A percentile compares a stretch with the other conserved stretches of the same genome.
These are phyloP conservation scores for Entomortierella parvispora DNA, from an alignment of 192 early-diverging fungal species.

Conservation along the genomic window DNA sequence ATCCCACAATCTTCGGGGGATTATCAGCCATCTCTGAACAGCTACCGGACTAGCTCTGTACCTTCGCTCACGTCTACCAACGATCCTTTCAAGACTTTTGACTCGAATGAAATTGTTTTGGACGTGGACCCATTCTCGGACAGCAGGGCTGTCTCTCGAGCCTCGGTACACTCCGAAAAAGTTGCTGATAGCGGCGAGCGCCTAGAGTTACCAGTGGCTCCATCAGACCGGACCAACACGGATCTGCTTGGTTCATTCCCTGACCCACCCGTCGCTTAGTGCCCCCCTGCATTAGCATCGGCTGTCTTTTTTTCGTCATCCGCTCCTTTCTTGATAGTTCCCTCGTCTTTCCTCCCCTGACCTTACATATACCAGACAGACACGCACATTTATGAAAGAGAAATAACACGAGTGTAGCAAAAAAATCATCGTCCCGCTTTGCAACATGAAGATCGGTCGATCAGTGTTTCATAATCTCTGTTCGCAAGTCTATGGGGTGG, in stretches of 20 bases:
- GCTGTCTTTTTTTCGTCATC: not conserved
- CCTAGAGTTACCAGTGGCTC: not conserved
- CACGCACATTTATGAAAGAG: not conserved
- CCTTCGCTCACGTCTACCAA: slow-evolving; percentile 47
- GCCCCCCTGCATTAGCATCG: not conserved
- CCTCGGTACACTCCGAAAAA: not conserved
- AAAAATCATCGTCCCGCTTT: too few relatives aligned
- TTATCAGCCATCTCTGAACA: slow-evolving; percentile 4
- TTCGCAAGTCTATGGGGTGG: not conserved
- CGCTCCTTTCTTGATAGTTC: not conserved
- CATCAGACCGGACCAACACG: not conserved
- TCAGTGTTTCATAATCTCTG: not conserved
- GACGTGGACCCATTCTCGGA: slow-evolving; percentile 16
- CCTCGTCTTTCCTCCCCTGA: not conserved
- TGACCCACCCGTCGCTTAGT: not conserved
- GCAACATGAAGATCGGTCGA: not conserved
- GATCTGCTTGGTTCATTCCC: not conserved
- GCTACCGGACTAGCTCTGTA: slow-evolving; percentile 21
- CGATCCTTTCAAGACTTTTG: slow-evolving; percentile 48
- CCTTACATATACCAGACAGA: not conserved
- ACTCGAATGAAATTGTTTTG: slow-evolving; percentile 25
- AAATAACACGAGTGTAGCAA: too few relatives aligned
- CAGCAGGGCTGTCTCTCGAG: not conserved
- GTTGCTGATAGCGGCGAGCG: not conserved
- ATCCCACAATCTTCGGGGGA: not conserved